Conservation (phyloP, 225 moss, liverwort and hornwort genomes). For the Bryoerythrophyllum caledonicum region DNA sequence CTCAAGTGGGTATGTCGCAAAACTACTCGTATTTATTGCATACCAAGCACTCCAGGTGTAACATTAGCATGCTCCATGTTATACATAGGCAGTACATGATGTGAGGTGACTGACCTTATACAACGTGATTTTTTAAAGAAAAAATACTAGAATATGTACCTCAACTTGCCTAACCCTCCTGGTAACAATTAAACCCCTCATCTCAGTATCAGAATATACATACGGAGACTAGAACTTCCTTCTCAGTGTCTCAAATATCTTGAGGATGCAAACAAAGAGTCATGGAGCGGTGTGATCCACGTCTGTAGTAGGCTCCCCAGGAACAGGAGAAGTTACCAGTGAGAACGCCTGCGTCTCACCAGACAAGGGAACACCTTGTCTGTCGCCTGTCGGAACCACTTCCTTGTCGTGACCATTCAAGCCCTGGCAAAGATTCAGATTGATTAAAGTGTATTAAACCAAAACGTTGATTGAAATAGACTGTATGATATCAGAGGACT, state of each 20-base stretch:
- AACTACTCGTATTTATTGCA: background rate
- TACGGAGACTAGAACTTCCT: slow-evolving; percentile 18
- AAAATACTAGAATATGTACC: background rate
- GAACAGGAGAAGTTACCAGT: slow-evolving; percentile 41
- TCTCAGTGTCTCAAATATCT: slow-evolving; percentile 22
- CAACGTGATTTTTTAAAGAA: background rate
- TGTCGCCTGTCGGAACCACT: slow-evolving; percentile 37
- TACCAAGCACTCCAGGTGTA: background rate
- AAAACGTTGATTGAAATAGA: slow-evolving; percentile 17
- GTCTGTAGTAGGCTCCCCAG: slow-evolving; percentile 48
- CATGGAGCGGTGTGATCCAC: slow-evolving; percentile 41
- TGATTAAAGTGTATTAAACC: background rate
- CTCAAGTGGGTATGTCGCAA: background rate
- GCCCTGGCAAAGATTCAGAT: slow-evolving; percentile 25
- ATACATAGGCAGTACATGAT: background rate
- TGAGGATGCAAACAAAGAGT: slow-evolving; percentile 33
- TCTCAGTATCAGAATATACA: slow-evolving; percentile 23
- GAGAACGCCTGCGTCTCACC: slow-evolving; percentile 17
- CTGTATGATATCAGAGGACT: slow-evolving; percentile 15
- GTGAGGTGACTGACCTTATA: slow-evolving; percentile 18
- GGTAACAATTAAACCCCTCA: slow-evolving; percentile 16
- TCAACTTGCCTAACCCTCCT: slow-evolving; percentile 11
- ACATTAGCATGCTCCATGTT: slow-evolving; percentile 10
- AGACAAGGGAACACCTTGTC: slow-evolving; percentile 36
- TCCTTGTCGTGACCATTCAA: slow-evolving; percentile 24